Conservation (phyloP, 2,329 filamentous ascomycete genomes). For the Diaporthe sp. region DNA sequence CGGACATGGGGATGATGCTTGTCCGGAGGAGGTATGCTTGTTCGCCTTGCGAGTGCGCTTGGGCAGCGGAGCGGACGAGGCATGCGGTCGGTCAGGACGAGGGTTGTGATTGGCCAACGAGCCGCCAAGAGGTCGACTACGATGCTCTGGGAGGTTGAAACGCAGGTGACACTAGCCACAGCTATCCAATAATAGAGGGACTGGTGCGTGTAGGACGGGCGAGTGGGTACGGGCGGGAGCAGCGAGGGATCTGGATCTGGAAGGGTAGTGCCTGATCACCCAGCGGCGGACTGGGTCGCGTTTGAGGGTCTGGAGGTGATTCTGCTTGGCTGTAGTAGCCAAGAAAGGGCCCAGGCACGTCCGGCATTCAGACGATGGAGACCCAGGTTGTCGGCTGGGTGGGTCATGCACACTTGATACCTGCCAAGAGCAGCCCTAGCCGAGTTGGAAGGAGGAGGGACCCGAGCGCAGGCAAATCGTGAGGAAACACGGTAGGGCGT, state of each 20-base stretch:
- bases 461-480: constrained; percentile 11
- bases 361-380: constrained; percentile 37
- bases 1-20: constrained; percentile 35
- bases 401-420: constrained; percentile 55
- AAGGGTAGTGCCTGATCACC: constrained; percentile 29
- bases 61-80: not conserved
- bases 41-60: constrained; percentile 11
- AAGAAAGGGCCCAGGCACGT: constrained; percentile 50
- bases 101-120: constrained; percentile 20
- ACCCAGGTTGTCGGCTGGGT: constrained; percentile 45
- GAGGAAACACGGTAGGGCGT: constrained; percentile 12
- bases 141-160: constrained; percentile 43
- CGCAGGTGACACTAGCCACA: constrained; percentile 43
- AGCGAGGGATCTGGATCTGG: not conserved
- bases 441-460: constrained; percentile 6
- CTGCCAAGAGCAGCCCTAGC: constrained; percentile 50
- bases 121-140: constrained; percentile 42
- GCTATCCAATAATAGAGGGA: constrained; percentile 7
- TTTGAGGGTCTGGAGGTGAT: constrained; percentile 35
- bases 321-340: constrained; percentile 41
- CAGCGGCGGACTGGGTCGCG: constrained; percentile 29
- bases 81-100: constrained; percentile 1
- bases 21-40: constrained; percentile 23
- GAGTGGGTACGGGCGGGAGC: not conserved
- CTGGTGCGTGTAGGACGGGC: not conserved